Evolutionary conservation across 2,329 filamentous ascomycete species (phyloP).

Genomic region (Aspergillus jensenii): DNA sequence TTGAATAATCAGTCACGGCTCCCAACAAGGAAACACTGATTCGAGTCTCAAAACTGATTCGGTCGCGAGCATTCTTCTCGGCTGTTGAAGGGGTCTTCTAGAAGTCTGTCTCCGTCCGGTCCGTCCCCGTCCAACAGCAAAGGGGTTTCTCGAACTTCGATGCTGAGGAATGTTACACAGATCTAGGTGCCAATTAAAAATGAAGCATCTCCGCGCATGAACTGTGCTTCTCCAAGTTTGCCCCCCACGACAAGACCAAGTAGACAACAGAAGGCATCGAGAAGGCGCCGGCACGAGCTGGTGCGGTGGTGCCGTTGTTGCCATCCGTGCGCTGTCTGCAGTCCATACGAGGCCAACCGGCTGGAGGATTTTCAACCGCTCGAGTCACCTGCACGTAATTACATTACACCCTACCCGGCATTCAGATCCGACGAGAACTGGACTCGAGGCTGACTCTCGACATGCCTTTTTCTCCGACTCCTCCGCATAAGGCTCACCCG

Average conservation of each 20-base stretch:
- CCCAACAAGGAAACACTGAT: not conserved
- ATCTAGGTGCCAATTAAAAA: constrained; percentile 11
- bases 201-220: not conserved
- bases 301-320: not conserved
- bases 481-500: no score
- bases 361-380: not conserved
- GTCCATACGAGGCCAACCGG: not conserved
- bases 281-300: constrained; percentile 11
- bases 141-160: not conserved
- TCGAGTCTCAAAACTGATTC: not conserved
- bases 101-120: not conserved
- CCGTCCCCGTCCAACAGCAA: not conserved
- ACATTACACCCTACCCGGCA: constrained; percentile 12
- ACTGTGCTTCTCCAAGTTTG: constrained; percentile 2
- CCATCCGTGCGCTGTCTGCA: not conserved
- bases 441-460: not conserved
- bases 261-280: constrained; percentile 4
- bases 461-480: no score
- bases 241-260: constrained; percentile 7
- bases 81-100: not conserved
- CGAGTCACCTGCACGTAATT: constrained; percentile 13
- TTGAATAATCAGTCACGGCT: no score
- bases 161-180: constrained; percentile 15
- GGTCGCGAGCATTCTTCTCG: not conserved
- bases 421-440: constrained; percentile 8